These are phyloP conservation scores for Lomentospora prolificans DNA, from an alignment of 2,329 filamentous ascomycete species.

Conservation along the genomic window DNA sequence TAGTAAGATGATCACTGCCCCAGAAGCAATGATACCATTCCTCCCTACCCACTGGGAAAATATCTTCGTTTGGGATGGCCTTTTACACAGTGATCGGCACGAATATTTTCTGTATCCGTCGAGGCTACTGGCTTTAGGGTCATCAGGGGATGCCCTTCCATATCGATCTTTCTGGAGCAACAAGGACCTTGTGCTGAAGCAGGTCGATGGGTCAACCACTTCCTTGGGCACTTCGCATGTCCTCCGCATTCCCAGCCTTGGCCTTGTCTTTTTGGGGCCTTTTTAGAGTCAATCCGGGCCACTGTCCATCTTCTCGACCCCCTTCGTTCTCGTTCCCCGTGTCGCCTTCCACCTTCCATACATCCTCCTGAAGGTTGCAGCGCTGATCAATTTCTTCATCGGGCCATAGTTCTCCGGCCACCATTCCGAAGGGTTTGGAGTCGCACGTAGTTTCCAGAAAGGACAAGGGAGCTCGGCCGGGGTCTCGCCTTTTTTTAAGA, in stretches of 20 bases:
- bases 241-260: too few species aligned
- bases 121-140: neutral
- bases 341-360: neutral
- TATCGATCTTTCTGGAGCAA: too few species aligned
- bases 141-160: neutral
- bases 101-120: neutral
- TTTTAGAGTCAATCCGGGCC: too few species aligned
- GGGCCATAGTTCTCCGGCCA: neutral
- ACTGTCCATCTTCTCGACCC: neutral
- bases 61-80: too few species aligned
- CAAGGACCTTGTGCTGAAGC: neutral
- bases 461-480: neutral
- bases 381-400: neutral
- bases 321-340: neutral
- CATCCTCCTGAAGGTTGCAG: neutral
- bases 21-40: neutral
- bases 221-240: too few species aligned
- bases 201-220: too few species aligned
- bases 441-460: neutral
- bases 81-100: neutral
- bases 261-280: too few species aligned
- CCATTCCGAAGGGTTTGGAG: neutral
- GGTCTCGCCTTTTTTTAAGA: too few species aligned
- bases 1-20: neutral
- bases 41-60: neutral